These are phyloP conservation scores for Pseudocercospora macadamiae DNA, from an alignment of 2,329 filamentous ascomycete species.

Conservation along the genomic window DNA sequence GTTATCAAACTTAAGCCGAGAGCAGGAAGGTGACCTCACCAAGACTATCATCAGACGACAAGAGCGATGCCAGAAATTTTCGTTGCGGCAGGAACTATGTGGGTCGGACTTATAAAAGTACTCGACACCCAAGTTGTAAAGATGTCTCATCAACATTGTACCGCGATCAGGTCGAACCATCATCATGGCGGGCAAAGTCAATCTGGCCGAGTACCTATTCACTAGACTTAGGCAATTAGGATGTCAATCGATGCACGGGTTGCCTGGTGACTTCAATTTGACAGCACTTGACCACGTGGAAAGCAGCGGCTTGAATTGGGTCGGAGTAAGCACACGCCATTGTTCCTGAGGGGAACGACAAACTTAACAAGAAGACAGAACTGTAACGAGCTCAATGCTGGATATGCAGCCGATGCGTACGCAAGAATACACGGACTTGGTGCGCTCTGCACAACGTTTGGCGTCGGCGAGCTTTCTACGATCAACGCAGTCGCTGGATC, in stretches of 20 bases:
- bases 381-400: constrained; percentile 21
- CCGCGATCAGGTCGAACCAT: not conserved
- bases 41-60: not conserved
- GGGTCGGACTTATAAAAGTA: not conserved
- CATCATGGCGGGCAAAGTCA: constrained; percentile 16
- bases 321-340: constrained; percentile 51
- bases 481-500: constrained; percentile 50
- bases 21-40: not conserved
- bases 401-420: constrained; percentile 20
- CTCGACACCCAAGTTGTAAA: not conserved
- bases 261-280: constrained; percentile 51
- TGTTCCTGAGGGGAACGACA: constrained; percentile 32
- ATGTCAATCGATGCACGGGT: constrained; percentile 18
- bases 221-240: constrained; percentile 19
- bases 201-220: constrained; percentile 23
- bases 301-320: constrained; percentile 44
- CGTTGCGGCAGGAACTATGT: not conserved
- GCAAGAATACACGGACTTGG: constrained; percentile 34
- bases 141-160: not conserved
- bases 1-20: not conserved
- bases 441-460: constrained; percentile 59
- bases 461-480: constrained; percentile 55
- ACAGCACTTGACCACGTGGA: constrained; percentile 50
- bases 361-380: constrained; percentile 50
- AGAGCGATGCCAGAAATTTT: not conserved